These are phyloP conservation scores for Euphorbia schlechtendalii DNA, from an alignment of 441 rosid species.

Conservation along the genomic window DNA sequence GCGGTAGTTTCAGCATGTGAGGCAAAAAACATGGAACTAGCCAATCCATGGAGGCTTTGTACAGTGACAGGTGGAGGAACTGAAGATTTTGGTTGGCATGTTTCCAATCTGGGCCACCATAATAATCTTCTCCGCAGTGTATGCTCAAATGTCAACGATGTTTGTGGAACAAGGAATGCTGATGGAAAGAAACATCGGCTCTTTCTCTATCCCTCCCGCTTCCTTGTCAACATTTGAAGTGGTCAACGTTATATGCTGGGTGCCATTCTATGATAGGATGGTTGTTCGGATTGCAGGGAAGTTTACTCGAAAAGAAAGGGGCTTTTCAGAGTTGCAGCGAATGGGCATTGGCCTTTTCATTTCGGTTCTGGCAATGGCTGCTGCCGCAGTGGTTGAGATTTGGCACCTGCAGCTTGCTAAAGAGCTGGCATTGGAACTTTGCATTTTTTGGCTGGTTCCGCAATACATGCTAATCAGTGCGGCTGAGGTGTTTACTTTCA, in stretches of 20 bases:
- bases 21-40: conserved; percentile 37
- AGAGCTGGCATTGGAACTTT: conserved; percentile 75
- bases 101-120: conserved; percentile 86
- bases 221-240: conserved; percentile 62
- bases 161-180: conserved; percentile 87
- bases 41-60: conserved; percentile 69
- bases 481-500: conserved; percentile 60
- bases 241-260: conserved; percentile 67
- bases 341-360: conserved; percentile 82
- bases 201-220: conserved; percentile 82
- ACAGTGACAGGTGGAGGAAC: conserved; percentile 82
- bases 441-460: conserved; percentile 75
- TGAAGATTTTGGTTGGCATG: conserved; percentile 79
- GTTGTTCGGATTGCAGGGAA: conserved; percentile 68
- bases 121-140: conserved; percentile 68
- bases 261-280: conserved; percentile 64
- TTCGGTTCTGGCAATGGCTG: conserved; percentile 57
- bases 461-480: conserved; percentile 72
- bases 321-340: conserved; percentile 73
- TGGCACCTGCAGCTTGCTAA: conserved; percentile 48
- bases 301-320: conserved; percentile 70
- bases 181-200: conserved; percentile 69
- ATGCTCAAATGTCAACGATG: conserved; percentile 76
- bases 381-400: conserved; percentile 82
- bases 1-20: conserved; percentile 64